phyloP scores from a whole-genome alignment of 169 alveolate species.

The Theileria luwenshuni region DNA sequence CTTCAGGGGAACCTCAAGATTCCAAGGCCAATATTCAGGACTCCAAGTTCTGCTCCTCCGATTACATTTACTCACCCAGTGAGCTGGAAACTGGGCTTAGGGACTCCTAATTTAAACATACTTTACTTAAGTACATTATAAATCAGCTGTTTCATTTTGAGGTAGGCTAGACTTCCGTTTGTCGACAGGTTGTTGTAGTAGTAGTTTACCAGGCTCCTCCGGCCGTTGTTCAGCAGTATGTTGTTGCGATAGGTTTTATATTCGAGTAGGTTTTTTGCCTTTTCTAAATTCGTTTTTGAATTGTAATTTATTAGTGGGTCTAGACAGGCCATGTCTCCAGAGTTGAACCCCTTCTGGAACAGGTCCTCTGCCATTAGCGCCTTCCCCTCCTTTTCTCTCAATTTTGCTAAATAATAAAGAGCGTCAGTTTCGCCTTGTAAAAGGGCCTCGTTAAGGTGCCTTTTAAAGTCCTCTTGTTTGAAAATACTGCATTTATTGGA shows the following conservation, averaged over 20 bases:
- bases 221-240: constrained; percentile 12
- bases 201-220: constrained; percentile 7
- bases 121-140: constrained; percentile 4
- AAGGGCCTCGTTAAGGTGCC: constrained; percentile 18
- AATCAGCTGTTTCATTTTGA: constrained; percentile 27
- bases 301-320: constrained; percentile 33
- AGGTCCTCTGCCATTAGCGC: constrained; percentile 28
- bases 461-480: constrained; percentile 8
- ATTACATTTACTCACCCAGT: constrained; percentile 63
- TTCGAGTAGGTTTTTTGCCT: constrained; percentile 52
- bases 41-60: constrained; percentile 3
- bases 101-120: constrained; percentile 13
- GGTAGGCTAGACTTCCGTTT: constrained; percentile 15
- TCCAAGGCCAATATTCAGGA: not conserved
- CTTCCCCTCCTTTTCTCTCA: constrained; percentile 31
- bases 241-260: constrained; percentile 52
- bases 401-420: constrained; percentile 21
- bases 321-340: constrained; percentile 59
- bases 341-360: constrained; percentile 45
- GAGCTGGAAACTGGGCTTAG: constrained; percentile 64
- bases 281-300: constrained; percentile 8
- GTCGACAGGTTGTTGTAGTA: constrained; percentile 13
- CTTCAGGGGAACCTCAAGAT: not conserved
- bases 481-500: constrained; percentile 23
- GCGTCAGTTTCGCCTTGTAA: constrained; percentile 45